Conservation (phyloP, 805 yeast species). For the Lipomyces kockii region DNA sequence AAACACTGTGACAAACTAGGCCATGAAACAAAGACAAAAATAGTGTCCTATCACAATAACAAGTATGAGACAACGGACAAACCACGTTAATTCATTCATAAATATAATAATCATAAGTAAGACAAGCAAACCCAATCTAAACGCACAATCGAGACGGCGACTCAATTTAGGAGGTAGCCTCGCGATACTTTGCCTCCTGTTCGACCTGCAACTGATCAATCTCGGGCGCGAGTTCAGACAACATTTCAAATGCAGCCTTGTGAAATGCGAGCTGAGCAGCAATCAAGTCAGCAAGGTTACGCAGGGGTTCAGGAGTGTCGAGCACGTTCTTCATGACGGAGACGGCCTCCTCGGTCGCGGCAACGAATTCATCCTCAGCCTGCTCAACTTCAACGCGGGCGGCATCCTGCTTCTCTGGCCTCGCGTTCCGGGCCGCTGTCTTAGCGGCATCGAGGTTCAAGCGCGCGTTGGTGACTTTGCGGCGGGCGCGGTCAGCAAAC, state of each 20-base stretch:
- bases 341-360: slow-evolving; percentile 86
- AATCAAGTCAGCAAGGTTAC: slow-evolving; percentile 68
- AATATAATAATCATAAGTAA: not conserved
- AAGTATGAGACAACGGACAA: not conserved
- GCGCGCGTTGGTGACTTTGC: slow-evolving; percentile 76
- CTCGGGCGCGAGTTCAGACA: slow-evolving; percentile 66
- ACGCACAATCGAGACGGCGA: not conserved
- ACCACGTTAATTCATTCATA: not conserved
- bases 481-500: slow-evolving; percentile 70
- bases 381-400: slow-evolving; percentile 77
- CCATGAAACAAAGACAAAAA: not conserved
- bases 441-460: slow-evolving; percentile 80
- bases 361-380: slow-evolving; percentile 87
- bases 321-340: slow-evolving; percentile 79
- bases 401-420: slow-evolving; percentile 71
- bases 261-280: slow-evolving; percentile 82
- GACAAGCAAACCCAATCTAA: not conserved
- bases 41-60: not conserved
- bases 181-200: slow-evolving; percentile 46
- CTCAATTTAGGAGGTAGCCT: slow-evolving; percentile 17
- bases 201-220: slow-evolving; percentile 65
- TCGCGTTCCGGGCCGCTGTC: slow-evolving; percentile 54
- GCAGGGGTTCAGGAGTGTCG: slow-evolving; percentile 68
- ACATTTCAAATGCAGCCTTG: slow-evolving; percentile 70
- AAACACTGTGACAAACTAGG: not conserved